Conservation (phyloP, 495 filamentous ascomycete species). For the Tuber indicum region DNA sequence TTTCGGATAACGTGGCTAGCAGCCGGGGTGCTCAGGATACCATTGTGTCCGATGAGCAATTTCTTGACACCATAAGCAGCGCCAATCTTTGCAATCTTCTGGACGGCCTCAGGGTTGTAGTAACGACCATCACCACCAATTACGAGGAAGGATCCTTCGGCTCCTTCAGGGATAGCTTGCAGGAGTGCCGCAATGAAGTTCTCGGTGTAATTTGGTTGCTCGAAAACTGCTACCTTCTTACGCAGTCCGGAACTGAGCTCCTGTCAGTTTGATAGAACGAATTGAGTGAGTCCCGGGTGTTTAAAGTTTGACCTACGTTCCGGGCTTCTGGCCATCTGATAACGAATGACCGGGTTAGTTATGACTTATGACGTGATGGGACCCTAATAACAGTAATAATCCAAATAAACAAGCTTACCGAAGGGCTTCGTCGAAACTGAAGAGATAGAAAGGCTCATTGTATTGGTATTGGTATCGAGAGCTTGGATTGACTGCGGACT, state of each 20-base stretch:
- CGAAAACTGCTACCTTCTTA: conserved; percentile 98
- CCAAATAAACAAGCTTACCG: conserved; percentile 22
- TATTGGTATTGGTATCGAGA: background rate
- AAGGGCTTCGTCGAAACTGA: conserved; percentile 35
- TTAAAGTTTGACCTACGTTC: conserved; percentile 69
- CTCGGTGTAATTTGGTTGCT: conserved; percentile 90
- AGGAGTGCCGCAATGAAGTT: conserved; percentile 89
- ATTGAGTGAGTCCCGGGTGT: conserved; percentile 2
- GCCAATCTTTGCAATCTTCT: conserved; percentile 94
- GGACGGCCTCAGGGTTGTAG: conserved; percentile 93
- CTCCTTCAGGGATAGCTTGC: conserved; percentile 92
- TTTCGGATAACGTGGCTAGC: conserved; percentile 92
- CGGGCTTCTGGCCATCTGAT: conserved; percentile 81
- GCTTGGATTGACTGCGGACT: background rate
- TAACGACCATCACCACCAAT: conserved; percentile 96
- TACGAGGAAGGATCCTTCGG: conserved; percentile 77
- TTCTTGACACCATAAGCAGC: conserved; percentile 98
- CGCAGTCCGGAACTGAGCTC: conserved; percentile 78
- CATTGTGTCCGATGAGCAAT: conserved; percentile 88
- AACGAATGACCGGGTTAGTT: conserved; percentile 15
- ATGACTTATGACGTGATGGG: background rate
- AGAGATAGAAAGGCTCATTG: conserved; percentile 35
- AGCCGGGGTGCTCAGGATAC: conserved; percentile 92
- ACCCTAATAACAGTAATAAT: background rate
- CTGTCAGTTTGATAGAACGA: conserved; percentile 36